Percentiles rank a stretch among this genome's conserved stretches.
These are phyloP conservation scores for Hapsidospora chrysogenum DNA, from an alignment of 495 filamentous ascomycete genomes.

Conservation along the genomic window DNA sequence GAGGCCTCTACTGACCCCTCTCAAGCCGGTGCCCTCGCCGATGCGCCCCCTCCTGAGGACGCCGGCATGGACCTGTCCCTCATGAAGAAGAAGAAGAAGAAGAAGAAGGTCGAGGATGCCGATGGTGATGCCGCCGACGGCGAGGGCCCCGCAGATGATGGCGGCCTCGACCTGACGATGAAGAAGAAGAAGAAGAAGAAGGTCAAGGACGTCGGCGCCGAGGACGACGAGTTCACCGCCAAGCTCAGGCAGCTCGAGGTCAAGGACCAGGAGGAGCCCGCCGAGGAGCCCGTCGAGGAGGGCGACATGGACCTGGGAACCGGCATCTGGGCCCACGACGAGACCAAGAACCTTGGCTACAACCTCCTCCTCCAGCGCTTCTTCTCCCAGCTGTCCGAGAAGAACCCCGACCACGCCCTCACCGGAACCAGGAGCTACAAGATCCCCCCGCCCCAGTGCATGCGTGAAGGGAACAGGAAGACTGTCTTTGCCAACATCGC, in stretches of 20 bases:
- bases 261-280: slow-evolving; percentile 54
- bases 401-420: slow-evolving; percentile 85
- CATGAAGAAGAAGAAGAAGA: slow-evolving; percentile 59
- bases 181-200: slow-evolving; percentile 92
- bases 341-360: slow-evolving; percentile 62
- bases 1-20: slow-evolving; percentile 30
- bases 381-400: slow-evolving; percentile 77
- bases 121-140: slow-evolving; percentile 41
- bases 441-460: slow-evolving; percentile 96
- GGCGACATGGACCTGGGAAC: slow-evolving; percentile 84
- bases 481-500: slow-evolving; percentile 94
- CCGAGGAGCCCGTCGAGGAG: slow-evolving; percentile 24
- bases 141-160: slow-evolving; percentile 33
- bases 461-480: slow-evolving; percentile 99
- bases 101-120: slow-evolving; percentile 59
- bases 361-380: slow-evolving; percentile 72
- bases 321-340: slow-evolving; percentile 81
- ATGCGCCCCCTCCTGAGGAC: slow-evolving; percentile 29
- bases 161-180: slow-evolving; percentile 54
- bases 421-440: slow-evolving; percentile 88
- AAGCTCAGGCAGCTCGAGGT: slow-evolving; percentile 58
- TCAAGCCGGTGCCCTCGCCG: slow-evolving; percentile 46
- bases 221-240: slow-evolving; percentile 38
- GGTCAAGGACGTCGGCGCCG: slow-evolving; percentile 63
- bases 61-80: slow-evolving; percentile 27